These are phyloP conservation scores for Diaporthe vexans DNA, from an alignment of 2,329 filamentous ascomycete species.

Conservation along the genomic window DNA sequence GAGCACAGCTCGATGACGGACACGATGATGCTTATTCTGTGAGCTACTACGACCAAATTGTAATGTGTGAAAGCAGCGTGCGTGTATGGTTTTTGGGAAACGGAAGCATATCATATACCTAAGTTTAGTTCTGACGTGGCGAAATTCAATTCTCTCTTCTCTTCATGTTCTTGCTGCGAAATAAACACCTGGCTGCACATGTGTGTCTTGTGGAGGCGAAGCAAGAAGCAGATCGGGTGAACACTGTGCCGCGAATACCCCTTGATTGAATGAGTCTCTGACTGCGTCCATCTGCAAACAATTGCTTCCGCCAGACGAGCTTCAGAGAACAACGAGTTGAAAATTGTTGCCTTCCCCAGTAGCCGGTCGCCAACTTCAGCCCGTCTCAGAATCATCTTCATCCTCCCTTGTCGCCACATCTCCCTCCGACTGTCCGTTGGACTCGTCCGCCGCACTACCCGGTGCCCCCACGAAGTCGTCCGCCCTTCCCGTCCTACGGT, in stretches of 20 bases:
- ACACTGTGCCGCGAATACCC: background rate
- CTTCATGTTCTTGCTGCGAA: background rate
- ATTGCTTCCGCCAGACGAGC: too few species aligned
- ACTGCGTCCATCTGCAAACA: too few species aligned
- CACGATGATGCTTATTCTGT: background rate
- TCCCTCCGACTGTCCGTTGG: background rate
- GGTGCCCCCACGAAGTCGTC: accelerated
- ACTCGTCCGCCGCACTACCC: background rate
- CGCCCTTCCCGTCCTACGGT: background rate
- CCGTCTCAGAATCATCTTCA: too few species aligned
- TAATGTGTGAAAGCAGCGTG: slow-evolving; percentile 18
- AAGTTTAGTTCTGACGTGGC: slow-evolving; percentile 5
- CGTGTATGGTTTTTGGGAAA: background rate
- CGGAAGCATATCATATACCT: slow-evolving; percentile 16
- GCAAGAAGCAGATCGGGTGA: background rate
- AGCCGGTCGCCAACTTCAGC: background rate
- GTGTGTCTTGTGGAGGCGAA: background rate
- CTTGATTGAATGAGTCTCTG: background rate
- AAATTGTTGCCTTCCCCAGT: background rate
- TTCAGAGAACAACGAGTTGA: too few species aligned
- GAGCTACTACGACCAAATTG: slow-evolving; percentile 4
- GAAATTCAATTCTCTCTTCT: slow-evolving; percentile 20
- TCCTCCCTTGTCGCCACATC: background rate
- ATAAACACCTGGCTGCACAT: background rate
- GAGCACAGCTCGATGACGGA: background rate